phyloP scores from a whole-genome alignment of 2,329 filamentous ascomycete genomes.

The Alternaria tenuissima region DNA sequence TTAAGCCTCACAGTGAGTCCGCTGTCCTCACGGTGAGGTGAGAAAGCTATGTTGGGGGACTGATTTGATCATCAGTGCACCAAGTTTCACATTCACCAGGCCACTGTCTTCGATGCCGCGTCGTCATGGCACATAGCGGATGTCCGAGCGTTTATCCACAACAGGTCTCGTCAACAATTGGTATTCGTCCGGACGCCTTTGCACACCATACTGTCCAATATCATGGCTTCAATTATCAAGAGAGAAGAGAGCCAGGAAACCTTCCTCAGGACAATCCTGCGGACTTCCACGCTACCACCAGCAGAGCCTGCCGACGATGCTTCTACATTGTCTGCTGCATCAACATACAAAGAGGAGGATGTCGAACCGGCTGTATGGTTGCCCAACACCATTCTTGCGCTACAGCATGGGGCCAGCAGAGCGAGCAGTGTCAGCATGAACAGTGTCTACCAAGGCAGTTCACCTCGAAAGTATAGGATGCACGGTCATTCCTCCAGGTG shows the following conservation, averaged over 20 bases:
- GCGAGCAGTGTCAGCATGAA: background rate
- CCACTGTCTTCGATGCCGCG: background rate
- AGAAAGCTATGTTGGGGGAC: background rate
- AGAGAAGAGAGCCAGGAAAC: conserved; percentile 16
- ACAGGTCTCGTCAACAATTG: background rate
- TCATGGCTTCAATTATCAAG: conserved; percentile 17
- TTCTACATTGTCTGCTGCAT: background rate
- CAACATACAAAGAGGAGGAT: background rate
- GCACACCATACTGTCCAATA: background rate
- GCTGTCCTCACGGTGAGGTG: background rate
- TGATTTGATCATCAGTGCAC: background rate
- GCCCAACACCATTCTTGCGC: background rate
- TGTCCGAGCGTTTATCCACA: background rate
- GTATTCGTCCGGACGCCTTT: background rate
- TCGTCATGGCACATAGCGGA: background rate
- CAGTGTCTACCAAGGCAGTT: conserved; percentile 7
- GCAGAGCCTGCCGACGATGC: background rate
- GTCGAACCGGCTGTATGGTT: background rate
- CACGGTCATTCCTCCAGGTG: background rate
- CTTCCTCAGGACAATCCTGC: conserved; percentile 1
- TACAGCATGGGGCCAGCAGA: background rate
- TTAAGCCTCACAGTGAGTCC: background rate
- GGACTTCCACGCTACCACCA: background rate
- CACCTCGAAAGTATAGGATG: conserved; percentile 10
- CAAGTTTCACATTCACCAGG: background rate